These are phyloP conservation scores for Emmonsiellopsis sp. DNA, from an alignment of 2,329 filamentous ascomycete species.

Conservation along the genomic window DNA sequence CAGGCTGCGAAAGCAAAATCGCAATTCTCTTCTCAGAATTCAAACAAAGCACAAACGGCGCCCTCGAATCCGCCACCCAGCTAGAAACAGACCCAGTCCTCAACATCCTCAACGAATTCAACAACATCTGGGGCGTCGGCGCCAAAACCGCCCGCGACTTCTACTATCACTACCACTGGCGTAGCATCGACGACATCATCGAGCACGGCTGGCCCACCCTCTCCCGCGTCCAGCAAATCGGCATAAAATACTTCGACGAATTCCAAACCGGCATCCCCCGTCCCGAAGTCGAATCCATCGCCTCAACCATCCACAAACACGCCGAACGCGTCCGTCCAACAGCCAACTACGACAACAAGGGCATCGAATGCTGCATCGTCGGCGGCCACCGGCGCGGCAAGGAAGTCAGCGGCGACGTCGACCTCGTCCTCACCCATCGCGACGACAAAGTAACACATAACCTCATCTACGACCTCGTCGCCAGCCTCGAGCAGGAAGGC, in stretches of 20 bases:
- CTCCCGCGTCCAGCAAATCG: conserved; percentile 79
- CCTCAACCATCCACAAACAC: conserved; percentile 52
- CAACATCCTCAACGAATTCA: conserved; percentile 59
- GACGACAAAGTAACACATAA: conserved; percentile 58
- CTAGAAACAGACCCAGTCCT: conserved; percentile 58
- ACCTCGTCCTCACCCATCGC: conserved; percentile 73
- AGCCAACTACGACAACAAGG: conserved; percentile 21
- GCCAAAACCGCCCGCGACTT: conserved; percentile 73
- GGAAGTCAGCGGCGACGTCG: conserved; percentile 65
- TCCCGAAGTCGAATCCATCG: conserved; percentile 63
- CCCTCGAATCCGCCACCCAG: conserved; percentile 54
- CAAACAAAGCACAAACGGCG: conserved; percentile 46
- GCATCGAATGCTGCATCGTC: conserved; percentile 57
- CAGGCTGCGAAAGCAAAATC: conserved; percentile 74
- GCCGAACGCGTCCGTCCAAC: conserved; percentile 54
- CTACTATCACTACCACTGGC: conserved; percentile 66
- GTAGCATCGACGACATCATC: conserved; percentile 75
- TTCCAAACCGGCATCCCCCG: conserved; percentile 64
- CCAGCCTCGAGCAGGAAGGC: conserved; percentile 56
- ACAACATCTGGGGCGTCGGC: conserved; percentile 87
- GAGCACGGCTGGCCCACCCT: conserved; percentile 70
- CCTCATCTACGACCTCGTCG: conserved; percentile 65
- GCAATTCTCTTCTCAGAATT: conserved; percentile 71
- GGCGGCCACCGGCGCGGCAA: conserved; percentile 80
- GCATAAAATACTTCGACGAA: conserved; percentile 88